These are phyloP conservation scores for Dothiorella sarmentorum DNA, from an alignment of 2,329 filamentous ascomycete genomes.

Conservation along the genomic window DNA sequence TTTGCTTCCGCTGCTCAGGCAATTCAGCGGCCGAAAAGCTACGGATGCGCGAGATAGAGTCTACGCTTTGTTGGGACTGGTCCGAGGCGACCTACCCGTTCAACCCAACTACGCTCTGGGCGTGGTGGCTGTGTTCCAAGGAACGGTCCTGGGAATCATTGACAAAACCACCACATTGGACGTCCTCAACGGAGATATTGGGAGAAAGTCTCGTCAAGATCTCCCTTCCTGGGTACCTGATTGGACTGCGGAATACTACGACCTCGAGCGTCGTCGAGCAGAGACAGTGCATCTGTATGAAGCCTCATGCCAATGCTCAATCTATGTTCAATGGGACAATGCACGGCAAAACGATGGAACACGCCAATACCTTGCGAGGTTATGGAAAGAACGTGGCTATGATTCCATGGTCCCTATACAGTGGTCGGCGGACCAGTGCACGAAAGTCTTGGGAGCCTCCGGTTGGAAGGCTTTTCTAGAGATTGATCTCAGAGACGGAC, in stretches of 20 bases:
- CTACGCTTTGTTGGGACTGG: background rate
- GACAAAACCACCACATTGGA: background rate
- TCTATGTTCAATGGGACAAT: background rate
- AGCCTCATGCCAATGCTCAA: background rate
- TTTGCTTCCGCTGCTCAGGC: background rate
- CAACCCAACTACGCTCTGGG: background rate
- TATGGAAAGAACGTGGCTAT: background rate
- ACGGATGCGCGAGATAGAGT: background rate
- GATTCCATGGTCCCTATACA: background rate
- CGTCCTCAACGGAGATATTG: background rate
- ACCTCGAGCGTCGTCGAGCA: slow-evolving; percentile 11
- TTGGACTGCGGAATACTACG: background rate
- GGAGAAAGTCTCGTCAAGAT: background rate
- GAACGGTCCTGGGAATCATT: background rate
- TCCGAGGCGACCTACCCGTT: background rate
- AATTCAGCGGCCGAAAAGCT: background rate
- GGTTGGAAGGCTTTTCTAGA: background rate
- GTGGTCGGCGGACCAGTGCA: background rate
- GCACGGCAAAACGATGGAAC: background rate
- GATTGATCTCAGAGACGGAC: too few species aligned
- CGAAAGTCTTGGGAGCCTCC: background rate
- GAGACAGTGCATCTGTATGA: slow-evolving; percentile 15
- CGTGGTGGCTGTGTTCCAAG: background rate
- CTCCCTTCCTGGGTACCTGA: background rate
- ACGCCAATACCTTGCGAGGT: background rate